Evolutionary conservation across 148 eudicot genomes (phyloP), one percentile per base, ranked within the genome.

Genomic region (Spergularia marina): DNA sequence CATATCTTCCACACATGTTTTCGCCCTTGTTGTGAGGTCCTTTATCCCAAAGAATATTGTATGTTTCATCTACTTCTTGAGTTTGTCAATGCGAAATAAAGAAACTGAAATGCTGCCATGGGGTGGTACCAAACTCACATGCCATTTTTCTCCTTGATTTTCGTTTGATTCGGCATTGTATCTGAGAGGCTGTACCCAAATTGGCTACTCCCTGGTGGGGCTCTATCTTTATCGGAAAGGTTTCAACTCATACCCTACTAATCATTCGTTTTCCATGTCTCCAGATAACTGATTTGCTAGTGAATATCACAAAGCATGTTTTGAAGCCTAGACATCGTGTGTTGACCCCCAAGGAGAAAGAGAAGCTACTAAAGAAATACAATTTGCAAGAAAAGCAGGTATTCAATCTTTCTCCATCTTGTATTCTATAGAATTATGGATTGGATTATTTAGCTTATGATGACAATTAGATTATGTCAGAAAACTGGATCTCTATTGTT

Each of bases 371-470:
- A 8, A 83, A 89, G 82, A 86, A 91, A 83, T 91, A 78, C 77
- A 90, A 80, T 85, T 73, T 94, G 80, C 87, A 91, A 36, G 98
- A 94, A 73, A 89, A 91, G 55, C 97, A 94, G 97, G 98, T 94
- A 53, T 5, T 47, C 7, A 34, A 15, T 61, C 58, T 51, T 9
- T 21, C 3, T 80, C 36, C 10, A 21, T 44, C 2, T 20, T 54
- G 39, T 5, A 23, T n/a, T 39, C 53, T 39, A 39, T 18, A 15
- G 57, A 30, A 30, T 1, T 0, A 30, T 30, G 36, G 36, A 30
- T 30, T 30, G 2, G 36, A 47, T 77, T 0, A 36, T 11, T 15
- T 18, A 15, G 8, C 4, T 72, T 65, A 5, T 67, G 16, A 16
- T 47, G 39, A 57, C 21, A 56, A 66, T 36, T 21, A 7, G 25